Conservation (phyloP, 352 stramenopile genomes). For the Pythium sukuiense region DNA sequence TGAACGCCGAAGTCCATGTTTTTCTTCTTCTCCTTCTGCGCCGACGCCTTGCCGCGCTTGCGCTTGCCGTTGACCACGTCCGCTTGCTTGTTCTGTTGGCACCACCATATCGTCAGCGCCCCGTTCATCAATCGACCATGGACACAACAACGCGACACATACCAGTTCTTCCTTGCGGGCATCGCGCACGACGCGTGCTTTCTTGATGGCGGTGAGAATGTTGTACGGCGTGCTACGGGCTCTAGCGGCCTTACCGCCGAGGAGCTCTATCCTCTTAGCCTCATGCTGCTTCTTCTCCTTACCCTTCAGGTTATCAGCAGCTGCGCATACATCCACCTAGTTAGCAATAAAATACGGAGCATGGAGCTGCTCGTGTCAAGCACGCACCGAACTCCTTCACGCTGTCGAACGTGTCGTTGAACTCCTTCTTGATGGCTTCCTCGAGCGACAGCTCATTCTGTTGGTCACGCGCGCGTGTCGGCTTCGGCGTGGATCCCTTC, state of each 20-base stretch:
- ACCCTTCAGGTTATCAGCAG: slow-evolving; percentile 54
- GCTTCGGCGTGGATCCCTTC: slow-evolving; percentile 25
- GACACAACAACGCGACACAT: slow-evolving; percentile 2
- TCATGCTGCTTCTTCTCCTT: slow-evolving; percentile 82
- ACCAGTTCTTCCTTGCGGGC: slow-evolving; percentile 61
- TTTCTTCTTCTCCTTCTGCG: slow-evolving; percentile 59
- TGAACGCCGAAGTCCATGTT: slow-evolving; percentile 76
- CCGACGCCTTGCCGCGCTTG: slow-evolving; percentile 41
- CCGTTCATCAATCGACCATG: neutral
- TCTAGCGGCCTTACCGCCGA: slow-evolving; percentile 63
- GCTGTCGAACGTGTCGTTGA: slow-evolving; percentile 69
- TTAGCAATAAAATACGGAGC: slow-evolving; percentile 5
- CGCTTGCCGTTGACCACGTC: slow-evolving; percentile 73
- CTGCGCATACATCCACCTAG: slow-evolving; percentile 16
- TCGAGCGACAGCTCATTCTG: slow-evolving; percentile 45
- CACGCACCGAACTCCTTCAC: slow-evolving; percentile 72
- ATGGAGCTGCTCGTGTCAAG: neutral
- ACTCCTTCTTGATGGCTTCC: slow-evolving; percentile 77
- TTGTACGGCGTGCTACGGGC: slow-evolving; percentile 69
- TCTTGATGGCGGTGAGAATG: slow-evolving; percentile 72
- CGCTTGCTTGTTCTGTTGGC: slow-evolving; percentile 56
- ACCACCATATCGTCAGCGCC: neutral
- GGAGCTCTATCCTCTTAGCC: slow-evolving; percentile 65
- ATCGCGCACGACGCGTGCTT: slow-evolving; percentile 52
- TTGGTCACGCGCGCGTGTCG: slow-evolving; percentile 30